phyloP scores from a whole-genome alignment of 208 protist genomes.

The Trypanosoma theileri region DNA sequence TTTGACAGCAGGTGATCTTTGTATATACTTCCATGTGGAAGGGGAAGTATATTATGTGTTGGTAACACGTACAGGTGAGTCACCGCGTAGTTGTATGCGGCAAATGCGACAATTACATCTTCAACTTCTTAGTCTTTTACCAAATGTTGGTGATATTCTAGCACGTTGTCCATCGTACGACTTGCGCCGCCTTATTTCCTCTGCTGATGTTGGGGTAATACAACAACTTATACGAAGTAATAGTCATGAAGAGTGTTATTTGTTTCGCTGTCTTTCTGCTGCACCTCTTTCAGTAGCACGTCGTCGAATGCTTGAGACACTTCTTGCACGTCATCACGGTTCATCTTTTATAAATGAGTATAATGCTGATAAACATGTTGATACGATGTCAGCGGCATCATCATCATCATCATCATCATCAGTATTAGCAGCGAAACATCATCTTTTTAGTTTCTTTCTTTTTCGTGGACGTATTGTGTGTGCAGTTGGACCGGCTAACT shows the following conservation, averaged over 20 bases:
- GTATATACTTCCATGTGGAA: conserved; percentile 51
- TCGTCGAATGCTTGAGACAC: conserved; percentile 14
- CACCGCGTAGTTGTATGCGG: conserved; percentile 30
- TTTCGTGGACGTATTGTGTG: conserved; percentile 41
- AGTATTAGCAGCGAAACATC: conserved; percentile 28
- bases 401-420: too few relatives aligned
- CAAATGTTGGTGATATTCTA: conserved; percentile 57
- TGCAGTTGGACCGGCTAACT: conserved; percentile 23
- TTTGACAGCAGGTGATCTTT: conserved; percentile 25
- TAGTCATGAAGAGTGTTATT: conserved; percentile 39
- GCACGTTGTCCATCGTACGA: conserved; percentile 48
- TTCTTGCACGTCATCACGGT: conserved; percentile 21
- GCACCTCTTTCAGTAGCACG: conserved; percentile 27
- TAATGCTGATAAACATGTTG: not conserved
- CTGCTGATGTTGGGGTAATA: conserved; percentile 47
- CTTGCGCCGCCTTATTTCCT: conserved; percentile 51
- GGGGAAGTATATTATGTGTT: conserved; percentile 63
- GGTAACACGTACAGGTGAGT: conserved; percentile 33
- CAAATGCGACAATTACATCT: conserved; percentile 56
- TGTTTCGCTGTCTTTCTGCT: conserved; percentile 49
- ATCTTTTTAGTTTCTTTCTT: conserved; percentile 53
- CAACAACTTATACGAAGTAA: conserved; percentile 53
- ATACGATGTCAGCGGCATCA: too few relatives aligned
- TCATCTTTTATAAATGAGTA: not conserved
- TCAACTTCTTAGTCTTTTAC: conserved; percentile 56